Base-by-base conservation (phyloP, 2,329 filamentous ascomycete genomes). In the Simplicillium sp. region DNA sequence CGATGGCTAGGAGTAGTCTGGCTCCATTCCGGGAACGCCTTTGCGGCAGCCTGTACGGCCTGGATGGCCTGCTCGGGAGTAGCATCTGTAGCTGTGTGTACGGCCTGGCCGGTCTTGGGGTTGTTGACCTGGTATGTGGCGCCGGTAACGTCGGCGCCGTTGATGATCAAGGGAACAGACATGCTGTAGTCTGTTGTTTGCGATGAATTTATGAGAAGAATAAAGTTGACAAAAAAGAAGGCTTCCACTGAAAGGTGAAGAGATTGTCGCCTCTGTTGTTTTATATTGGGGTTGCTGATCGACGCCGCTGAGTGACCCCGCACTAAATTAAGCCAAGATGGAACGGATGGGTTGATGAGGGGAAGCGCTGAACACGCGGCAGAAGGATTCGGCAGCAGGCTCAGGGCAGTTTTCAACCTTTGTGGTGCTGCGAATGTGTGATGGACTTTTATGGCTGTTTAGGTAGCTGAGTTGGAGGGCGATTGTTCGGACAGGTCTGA, bases 1-100 rank as follows among this genome's bases (percentile, higher is more conserved):
- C 84, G 81, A 17, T 69, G 55, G 17, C 65, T 54, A 1, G 80
- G 74, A 36, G 75, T 77, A 3, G 74, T 74, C 48, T 73, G 74
- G 34, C 73, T 70, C 87, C 87, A 94, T 44, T 71, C 62, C 34
- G 72, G 73, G 59, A 86, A 82, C 1, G 87, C 85, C 12, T 68
- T 66, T n/a, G 78, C 66, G 1, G 85, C 84, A 6, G 68, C 61
- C 18, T 58, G 50, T 40, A 70, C 60, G 9, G 80, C 73, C 9
- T 65, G 60, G 14, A 73, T 60, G 20, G 80, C 80, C 47, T 75
- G 67, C 3, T 65, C 60, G 36, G 74, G 73, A 31, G 71, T 63
- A 3, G 78, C 76, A 29, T 73, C 76, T 29, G 71, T 68, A 43
- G 73, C 75, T 42, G 70, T 67, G 46, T 73, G 65, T 53, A 80